Evolutionary conservation across 495 filamentous ascomycete genomes (phyloP).

Genomic region (Lasiosphaeria miniovina): DNA sequence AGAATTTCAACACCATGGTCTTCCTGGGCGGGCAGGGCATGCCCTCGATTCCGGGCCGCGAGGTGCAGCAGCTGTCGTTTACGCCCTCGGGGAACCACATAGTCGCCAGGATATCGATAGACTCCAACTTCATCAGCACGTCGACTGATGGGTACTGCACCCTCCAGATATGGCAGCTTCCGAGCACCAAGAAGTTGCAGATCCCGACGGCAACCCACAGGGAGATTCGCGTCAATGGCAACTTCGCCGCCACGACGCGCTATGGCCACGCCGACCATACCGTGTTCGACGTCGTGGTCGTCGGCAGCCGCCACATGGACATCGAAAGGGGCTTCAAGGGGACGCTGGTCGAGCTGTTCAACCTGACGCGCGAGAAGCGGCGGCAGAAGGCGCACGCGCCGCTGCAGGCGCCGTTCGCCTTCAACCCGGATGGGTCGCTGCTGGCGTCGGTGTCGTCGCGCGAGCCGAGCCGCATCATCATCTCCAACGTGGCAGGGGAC

Average conservation of each 20-base stretch:
- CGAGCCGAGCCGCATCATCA: slow-evolving; percentile 16
- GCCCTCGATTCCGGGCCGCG: slow-evolving; percentile 6
- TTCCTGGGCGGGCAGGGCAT: slow-evolving; percentile 6
- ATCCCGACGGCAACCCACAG: neutral
- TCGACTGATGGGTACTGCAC: slow-evolving; percentile 1
- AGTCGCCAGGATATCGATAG: slow-evolving; percentile 5
- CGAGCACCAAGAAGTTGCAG: neutral
- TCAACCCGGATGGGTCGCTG: slow-evolving; percentile 12
- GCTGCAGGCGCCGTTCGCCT: slow-evolving; percentile 20
- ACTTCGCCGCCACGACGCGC: slow-evolving; percentile 1
- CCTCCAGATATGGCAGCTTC: slow-evolving; percentile 7
- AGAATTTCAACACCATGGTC: slow-evolving; percentile 19
- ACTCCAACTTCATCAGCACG: neutral
- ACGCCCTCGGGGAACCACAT: slow-evolving; percentile 19
- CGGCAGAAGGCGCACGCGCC: slow-evolving; percentile 12
- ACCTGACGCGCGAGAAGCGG: slow-evolving; percentile 6
- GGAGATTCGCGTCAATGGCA: slow-evolving; percentile 6
- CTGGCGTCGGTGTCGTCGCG: slow-evolving; percentile 14
- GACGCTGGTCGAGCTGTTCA: slow-evolving; percentile 17
- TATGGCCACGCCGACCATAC: neutral
- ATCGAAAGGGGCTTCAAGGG: neutral
- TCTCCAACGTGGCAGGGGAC: slow-evolving; percentile 1
- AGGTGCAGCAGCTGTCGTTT: slow-evolving; percentile 17
- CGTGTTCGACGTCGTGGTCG: neutral
- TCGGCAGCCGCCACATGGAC: no score